Conservation (phyloP, 139 green algal species). For the Chlamydomonas asymmetrica region DNA sequence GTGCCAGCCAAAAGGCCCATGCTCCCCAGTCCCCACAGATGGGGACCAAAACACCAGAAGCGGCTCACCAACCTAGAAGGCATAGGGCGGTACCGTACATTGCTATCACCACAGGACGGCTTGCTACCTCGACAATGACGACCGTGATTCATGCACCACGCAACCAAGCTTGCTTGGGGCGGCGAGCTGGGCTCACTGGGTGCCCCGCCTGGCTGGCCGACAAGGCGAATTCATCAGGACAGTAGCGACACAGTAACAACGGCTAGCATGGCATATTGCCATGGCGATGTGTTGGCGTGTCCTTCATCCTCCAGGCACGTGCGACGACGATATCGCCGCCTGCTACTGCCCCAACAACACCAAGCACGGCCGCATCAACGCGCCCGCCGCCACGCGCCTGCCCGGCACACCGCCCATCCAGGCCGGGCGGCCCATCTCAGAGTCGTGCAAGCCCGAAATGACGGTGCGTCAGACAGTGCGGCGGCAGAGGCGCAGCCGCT, state of each 20-base stretch:
- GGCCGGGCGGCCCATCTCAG: not conserved
- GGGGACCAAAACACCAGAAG: not conserved
- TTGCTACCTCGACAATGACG: no score
- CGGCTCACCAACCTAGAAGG: no score
- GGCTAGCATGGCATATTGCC: not conserved
- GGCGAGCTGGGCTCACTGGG: not conserved
- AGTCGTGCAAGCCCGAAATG: constrained; percentile 18
- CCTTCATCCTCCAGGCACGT: not conserved
- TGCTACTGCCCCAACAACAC: constrained; percentile 23
- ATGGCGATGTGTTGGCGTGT: not conserved
- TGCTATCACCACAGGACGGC: no score
- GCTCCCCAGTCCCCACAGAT: no score
- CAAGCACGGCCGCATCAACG: constrained; percentile 7
- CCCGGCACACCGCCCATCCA: constrained; percentile 4
- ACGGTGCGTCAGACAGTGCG: no score
- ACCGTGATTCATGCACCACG: no score
- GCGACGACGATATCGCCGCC: constrained; percentile 12
- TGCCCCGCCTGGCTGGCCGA: not conserved
- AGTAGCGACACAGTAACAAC: not conserved
- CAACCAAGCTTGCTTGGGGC: not conserved
- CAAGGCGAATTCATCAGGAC: not conserved
- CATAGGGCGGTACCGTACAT: no score
- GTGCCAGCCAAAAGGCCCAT: not conserved
- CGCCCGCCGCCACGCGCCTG: no score
- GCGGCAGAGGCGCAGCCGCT: no score